Conservation (phyloP, 768 basidiomycete genomes). For the Xerocomus spinulosus region DNA sequence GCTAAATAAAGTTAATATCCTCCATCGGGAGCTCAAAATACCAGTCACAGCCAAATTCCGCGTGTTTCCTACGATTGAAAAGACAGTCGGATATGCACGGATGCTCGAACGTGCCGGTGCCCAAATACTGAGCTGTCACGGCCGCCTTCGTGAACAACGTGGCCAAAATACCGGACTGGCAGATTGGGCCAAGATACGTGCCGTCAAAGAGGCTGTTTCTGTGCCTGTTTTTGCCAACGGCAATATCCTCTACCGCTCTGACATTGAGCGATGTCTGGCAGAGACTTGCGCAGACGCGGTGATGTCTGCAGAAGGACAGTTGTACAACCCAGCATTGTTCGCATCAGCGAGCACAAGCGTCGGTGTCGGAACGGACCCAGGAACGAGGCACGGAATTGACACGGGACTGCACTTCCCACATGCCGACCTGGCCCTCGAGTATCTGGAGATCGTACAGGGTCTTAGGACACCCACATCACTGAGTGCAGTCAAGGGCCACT, state of each 20-base stretch:
- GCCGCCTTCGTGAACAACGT: constrained; percentile 85
- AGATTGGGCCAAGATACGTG: constrained; percentile 84
- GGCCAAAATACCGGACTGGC: constrained; percentile 83
- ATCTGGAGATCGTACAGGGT: constrained; percentile 69
- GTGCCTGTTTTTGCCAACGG: constrained; percentile 98
- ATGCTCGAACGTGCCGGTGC: constrained; percentile 96
- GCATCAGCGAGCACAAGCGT: constrained; percentile 29
- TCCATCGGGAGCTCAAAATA: constrained; percentile 79
- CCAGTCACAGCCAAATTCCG: constrained; percentile 98
- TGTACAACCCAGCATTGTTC: constrained; percentile 90
- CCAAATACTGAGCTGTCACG: constrained; percentile 92
- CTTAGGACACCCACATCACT: constrained; percentile 60
- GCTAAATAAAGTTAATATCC: constrained; percentile 63
- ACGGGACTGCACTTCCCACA: constrained; percentile 50
- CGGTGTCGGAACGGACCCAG: not conserved
- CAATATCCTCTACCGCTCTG: constrained; percentile 84
- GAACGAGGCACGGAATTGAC: constrained; percentile 24
- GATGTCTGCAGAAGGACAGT: constrained; percentile 92
- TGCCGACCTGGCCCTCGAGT: constrained; percentile 74
- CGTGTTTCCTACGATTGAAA: constrained; percentile 78
- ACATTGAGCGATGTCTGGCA: constrained; percentile 72
- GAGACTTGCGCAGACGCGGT: constrained; percentile 88
- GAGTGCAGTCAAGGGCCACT: constrained; percentile 84
- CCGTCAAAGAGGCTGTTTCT: constrained; percentile 84
- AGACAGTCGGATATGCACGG: constrained; percentile 89